Conservation (phyloP, 2,329 filamentous ascomycete genomes). For the Paecilomyces fulvus region DNA sequence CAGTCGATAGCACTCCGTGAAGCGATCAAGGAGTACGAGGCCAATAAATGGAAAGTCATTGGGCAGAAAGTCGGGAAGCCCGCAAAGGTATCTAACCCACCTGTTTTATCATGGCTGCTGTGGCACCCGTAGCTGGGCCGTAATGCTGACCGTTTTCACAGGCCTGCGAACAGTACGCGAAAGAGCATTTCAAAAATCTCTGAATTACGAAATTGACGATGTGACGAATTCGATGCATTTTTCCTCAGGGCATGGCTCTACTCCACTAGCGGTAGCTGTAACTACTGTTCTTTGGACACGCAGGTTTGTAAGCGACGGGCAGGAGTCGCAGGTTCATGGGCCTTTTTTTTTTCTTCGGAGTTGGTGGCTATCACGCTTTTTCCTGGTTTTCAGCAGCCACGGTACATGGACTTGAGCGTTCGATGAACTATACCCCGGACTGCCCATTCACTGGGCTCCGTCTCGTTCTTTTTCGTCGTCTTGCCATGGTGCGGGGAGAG, state of each 20-base stretch:
- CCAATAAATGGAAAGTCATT: conserved; percentile 97
- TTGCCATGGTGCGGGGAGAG: not conserved
- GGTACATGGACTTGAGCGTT: not conserved
- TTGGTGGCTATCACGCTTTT: not conserved
- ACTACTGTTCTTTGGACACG: not conserved
- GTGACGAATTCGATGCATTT: conserved; percentile 22
- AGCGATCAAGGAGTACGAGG: conserved; percentile 97
- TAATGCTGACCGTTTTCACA: conserved; percentile 27
- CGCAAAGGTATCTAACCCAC: conserved; percentile 60
- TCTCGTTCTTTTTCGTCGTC: not conserved
- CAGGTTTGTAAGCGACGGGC: not conserved
- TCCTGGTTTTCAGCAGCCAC: not conserved
- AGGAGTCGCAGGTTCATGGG: not conserved
- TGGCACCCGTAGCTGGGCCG: not conserved
- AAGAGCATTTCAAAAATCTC: conserved; percentile 68
- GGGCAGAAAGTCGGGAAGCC: conserved; percentile 96
- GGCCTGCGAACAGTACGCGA: conserved; percentile 89
- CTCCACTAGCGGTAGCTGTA: not conserved
- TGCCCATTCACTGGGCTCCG: not conserved
- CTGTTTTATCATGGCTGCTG: not conserved
- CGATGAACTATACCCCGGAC: not conserved
- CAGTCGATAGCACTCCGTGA: conserved; percentile 56
- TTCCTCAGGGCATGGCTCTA: conserved; percentile 7
- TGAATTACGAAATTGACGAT: conserved; percentile 26
- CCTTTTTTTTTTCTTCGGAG: not conserved